Conservation (phyloP, 257 asterid genomes). For the Galeopsis tetrahit region DNA sequence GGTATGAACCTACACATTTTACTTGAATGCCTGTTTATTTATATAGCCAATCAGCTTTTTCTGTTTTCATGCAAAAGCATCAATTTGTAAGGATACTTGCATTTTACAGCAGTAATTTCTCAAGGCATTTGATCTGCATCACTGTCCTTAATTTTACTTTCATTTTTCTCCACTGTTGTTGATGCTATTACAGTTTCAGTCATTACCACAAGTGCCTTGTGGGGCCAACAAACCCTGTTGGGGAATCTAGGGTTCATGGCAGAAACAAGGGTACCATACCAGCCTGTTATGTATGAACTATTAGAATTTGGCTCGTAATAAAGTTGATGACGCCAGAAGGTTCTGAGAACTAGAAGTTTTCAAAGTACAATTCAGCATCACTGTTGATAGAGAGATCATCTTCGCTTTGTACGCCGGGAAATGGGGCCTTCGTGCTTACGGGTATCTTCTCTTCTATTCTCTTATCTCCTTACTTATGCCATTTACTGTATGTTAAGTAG, state of each 20-base stretch:
- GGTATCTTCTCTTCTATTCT: slow-evolving; percentile 10
- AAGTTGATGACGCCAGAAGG: slow-evolving; percentile 38
- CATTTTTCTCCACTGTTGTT: slow-evolving; percentile 1
- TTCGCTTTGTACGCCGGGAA: slow-evolving; percentile 26
- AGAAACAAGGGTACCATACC: slow-evolving; percentile 24
- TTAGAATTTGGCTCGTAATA: slow-evolving; percentile 25
- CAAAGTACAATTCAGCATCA: slow-evolving; percentile 33
- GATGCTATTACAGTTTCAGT: slow-evolving; percentile 9
- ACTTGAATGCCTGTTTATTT: not conserved
- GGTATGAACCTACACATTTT: not conserved
- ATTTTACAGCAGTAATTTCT: slow-evolving; percentile 1
- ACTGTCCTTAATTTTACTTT: not conserved
- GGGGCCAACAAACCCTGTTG: slow-evolving; percentile 1
- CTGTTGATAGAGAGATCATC: not conserved
- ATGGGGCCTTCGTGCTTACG: slow-evolving; percentile 41
- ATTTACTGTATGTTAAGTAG: slow-evolving; percentile 33
- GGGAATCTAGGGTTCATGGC: slow-evolving; percentile 23
- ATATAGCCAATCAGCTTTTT: not conserved
- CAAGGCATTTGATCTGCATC: not conserved
- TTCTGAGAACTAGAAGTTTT: slow-evolving; percentile 32
- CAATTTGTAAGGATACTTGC: slow-evolving; percentile 2
- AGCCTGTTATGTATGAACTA: slow-evolving; percentile 4
- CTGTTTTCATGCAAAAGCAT: slow-evolving; percentile 1
- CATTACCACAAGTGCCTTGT: slow-evolving; percentile 15
- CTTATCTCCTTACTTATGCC: slow-evolving; percentile 12